Percentiles rank a stretch among this genome's conserved stretches.
Evolutionary conservation across 2,329 filamentous ascomycete species (phyloP).

Genomic region (Epichloe sp.): DNA sequence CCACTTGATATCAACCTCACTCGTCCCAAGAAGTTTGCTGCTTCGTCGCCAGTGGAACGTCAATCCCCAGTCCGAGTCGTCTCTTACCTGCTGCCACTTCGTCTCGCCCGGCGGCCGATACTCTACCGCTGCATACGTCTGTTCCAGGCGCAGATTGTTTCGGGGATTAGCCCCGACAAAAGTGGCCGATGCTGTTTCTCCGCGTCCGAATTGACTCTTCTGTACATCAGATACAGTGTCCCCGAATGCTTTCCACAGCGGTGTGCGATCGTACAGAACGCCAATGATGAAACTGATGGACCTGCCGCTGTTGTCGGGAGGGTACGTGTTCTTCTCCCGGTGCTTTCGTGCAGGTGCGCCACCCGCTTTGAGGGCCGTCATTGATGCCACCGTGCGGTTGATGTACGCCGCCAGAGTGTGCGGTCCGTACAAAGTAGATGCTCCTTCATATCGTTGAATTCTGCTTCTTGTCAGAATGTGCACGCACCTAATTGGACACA

Average conservation of each 20-base stretch:
- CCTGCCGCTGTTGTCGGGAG: conserved; percentile 64
- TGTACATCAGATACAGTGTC: conserved; percentile 43
- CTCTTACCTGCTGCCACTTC: conserved; percentile 53
- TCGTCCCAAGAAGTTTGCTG: conserved; percentile 57
- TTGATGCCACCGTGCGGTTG: conserved; percentile 57
- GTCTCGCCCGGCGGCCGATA: conserved; percentile 10
- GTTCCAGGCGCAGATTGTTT: conserved; percentile 68
- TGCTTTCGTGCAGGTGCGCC: conserved; percentile 16
- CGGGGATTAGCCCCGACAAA: conserved; percentile 83
- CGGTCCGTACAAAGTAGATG: conserved; percentile 74
- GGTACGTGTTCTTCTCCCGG: conserved; percentile 38
- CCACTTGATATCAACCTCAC: conserved; percentile 66
- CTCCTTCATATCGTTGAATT: conserved; percentile 82
- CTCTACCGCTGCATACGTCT: conserved; percentile 68
- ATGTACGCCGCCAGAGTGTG: conserved; percentile 80
- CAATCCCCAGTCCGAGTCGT: conserved; percentile 72
- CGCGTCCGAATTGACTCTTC: conserved; percentile 35
- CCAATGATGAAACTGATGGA: conserved; percentile 68
- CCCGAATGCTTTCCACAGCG: conserved; percentile 56
- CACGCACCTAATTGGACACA: neutral
- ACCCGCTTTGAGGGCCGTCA: conserved; percentile 49
- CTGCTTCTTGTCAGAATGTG: conserved; percentile 14
- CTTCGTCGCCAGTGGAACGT: conserved; percentile 68
- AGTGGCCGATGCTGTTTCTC: conserved; percentile 46
- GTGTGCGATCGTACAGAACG: conserved; percentile 59